Conservation (phyloP, 2,329 filamentous ascomycete genomes). For the Trichoderma sp. region DNA sequence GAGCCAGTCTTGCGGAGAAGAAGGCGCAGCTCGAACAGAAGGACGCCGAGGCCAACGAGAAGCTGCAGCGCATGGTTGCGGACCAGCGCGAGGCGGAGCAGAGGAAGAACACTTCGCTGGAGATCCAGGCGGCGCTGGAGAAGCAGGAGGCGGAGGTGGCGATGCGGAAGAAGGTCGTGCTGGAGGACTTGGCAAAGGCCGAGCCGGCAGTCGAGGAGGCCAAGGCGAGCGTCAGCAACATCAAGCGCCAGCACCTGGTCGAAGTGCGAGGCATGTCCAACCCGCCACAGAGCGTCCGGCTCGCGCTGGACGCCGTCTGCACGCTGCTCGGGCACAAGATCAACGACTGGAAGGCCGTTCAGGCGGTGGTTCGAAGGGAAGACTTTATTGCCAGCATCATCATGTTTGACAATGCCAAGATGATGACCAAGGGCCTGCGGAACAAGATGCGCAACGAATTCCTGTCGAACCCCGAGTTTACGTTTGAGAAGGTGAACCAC, state of each 20-base stretch:
- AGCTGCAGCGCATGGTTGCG: constrained; percentile 93
- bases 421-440: constrained; percentile 84
- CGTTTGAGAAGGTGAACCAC: constrained; percentile 92
- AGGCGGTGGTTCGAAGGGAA: constrained; percentile 83
- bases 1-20: constrained; percentile 89
- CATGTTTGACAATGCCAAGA: constrained; percentile 91
- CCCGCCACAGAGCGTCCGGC: constrained; percentile 84
- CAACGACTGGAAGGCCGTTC: constrained; percentile 87
- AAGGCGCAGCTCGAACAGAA: constrained; percentile 91
- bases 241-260: constrained; percentile 94
- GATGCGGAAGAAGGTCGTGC: constrained; percentile 77
- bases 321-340: constrained; percentile 89
- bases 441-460: constrained; percentile 92
- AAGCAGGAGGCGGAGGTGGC: constrained; percentile 89
- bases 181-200: constrained; percentile 83
- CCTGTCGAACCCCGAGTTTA: constrained; percentile 91
- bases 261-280: constrained; percentile 97
- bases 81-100: constrained; percentile 95
- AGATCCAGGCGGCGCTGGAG: constrained; percentile 85
- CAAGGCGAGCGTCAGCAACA: constrained; percentile 95
- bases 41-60: constrained; percentile 94
- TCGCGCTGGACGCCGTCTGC: constrained; percentile 95
- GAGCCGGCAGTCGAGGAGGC: constrained; percentile 93
- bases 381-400: constrained; percentile 98
- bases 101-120: constrained; percentile 81